Evolutionary conservation across 169 alveolate species (phyloP), one percentile per base, ranked within the genome.

Genomic region (Cryptosporidium ubiquitum): DNA sequence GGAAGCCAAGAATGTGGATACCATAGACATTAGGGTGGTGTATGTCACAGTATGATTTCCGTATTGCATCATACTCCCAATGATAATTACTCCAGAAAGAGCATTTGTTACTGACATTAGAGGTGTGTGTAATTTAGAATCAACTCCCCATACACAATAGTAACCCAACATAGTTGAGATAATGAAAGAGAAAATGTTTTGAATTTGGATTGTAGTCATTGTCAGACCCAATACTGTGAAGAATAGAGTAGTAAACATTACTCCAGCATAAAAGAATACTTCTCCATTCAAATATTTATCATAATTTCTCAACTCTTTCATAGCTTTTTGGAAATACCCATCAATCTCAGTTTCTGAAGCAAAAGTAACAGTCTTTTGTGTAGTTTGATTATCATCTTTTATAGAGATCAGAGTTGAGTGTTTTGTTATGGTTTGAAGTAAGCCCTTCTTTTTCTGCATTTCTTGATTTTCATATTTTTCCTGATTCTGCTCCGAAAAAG

Each of bases 61-160:
- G 66, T 93, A 84, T 16, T 70, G 86, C 37, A 91, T 57, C 91
- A 94, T 85, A 40, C 95, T 94, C 5, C 95, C 96, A 51, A 92
- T 92, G 18, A 91, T 91, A 16, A 91, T 94, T 35, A 94, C 86
- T 64, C 95, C 96, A 16, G 95, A 93, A 29, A 94, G 86, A 12
- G 96, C 96, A 85, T 94, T 94, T 31, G 96, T 94, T 47, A 92
- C 93, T 20, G 95, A 93, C 95, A 94, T 92, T 26, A 94, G 49
- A 18, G 96, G 96, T 6, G 95, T 91, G 60, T 94, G 96, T 1
- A 94, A 79, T 9, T 93, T 92, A 20, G 96, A 93, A 23, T 91
- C 84, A 16, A 94, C 96, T 23, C 91, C 93, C 96, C 94, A 93
- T 26, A 94, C 95, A 4, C 92, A 85, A 79, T 92, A 61, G 47